These are phyloP conservation scores for Verticillium tricorpus DNA, from an alignment of 2,329 filamentous ascomycete genomes.

Conservation along the genomic window DNA sequence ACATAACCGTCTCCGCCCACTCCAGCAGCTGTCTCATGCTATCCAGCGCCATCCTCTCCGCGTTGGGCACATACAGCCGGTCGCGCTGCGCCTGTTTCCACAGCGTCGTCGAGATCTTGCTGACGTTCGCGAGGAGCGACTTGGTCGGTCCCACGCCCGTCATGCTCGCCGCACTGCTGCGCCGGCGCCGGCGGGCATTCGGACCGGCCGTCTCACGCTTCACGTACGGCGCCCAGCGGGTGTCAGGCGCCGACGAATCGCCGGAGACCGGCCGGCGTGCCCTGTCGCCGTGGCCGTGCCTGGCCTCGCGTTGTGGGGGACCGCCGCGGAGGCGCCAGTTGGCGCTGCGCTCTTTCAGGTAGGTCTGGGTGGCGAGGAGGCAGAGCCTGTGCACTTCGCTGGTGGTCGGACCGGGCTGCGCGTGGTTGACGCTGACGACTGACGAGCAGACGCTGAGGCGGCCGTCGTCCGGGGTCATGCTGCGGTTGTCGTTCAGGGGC, in stretches of 20 bases:
- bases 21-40: slow-evolving; percentile 22
- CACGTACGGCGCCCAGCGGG: not conserved
- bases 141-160: slow-evolving; percentile 10
- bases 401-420: not conserved
- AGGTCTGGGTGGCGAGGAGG: slow-evolving; percentile 15
- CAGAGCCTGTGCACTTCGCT: slow-evolving; percentile 16
- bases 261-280: not conserved
- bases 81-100: slow-evolving; percentile 25
- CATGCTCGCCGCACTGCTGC: not conserved
- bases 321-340: slow-evolving; percentile 16
- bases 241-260: not conserved
- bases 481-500: not conserved
- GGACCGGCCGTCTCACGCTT: not conserved
- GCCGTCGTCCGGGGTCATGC: not conserved
- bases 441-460: not conserved
- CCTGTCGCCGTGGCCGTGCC: not conserved
- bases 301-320: not conserved
- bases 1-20: slow-evolving; percentile 23
- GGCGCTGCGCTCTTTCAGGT: slow-evolving; percentile 14
- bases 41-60: slow-evolving; percentile 21
- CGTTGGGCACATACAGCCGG: slow-evolving; percentile 20
- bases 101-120: slow-evolving; percentile 22
- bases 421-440: not conserved
- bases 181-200: not conserved
- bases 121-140: slow-evolving; percentile 24